phyloP scores from a whole-genome alignment of 208 protist species.

The Leishmania tarentolae region DNA sequence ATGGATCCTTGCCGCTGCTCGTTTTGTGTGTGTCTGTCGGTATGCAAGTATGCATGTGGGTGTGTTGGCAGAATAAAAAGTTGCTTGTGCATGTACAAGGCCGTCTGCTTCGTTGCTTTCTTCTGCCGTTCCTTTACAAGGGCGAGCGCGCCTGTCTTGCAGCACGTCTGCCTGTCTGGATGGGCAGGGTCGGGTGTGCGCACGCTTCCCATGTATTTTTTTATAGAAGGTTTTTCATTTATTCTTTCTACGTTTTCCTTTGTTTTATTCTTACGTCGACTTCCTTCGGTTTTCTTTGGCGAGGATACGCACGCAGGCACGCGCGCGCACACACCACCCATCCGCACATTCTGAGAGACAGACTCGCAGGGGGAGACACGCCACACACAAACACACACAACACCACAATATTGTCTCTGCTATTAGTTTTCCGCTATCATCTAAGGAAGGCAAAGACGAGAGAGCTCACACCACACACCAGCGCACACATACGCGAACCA shows the following conservation, averaged over 20 bases:
- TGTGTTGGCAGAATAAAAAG: not conserved
- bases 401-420: too few relatives aligned
- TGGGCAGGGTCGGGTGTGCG: not conserved
- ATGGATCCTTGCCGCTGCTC: not conserved
- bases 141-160: too few relatives aligned
- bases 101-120: too few relatives aligned
- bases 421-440: too few relatives aligned
- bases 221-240: not conserved
- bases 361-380: too few relatives aligned
- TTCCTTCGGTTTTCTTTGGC: too few relatives aligned
- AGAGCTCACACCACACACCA: not conserved
- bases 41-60: not conserved
- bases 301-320: not conserved
- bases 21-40: not conserved
- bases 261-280: not conserved
- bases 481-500: not conserved
- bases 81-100: not conserved
- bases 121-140: too few relatives aligned
- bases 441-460: too few relatives aligned
- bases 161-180: not conserved
- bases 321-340: not conserved
- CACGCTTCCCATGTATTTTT: too few relatives aligned
- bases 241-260: too few relatives aligned
- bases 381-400: too few relatives aligned
- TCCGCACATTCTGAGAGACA: not conserved